phyloP scores from a whole-genome alignment of 2,329 filamentous ascomycete species.

The Domatiomyces catenatus region DNA sequence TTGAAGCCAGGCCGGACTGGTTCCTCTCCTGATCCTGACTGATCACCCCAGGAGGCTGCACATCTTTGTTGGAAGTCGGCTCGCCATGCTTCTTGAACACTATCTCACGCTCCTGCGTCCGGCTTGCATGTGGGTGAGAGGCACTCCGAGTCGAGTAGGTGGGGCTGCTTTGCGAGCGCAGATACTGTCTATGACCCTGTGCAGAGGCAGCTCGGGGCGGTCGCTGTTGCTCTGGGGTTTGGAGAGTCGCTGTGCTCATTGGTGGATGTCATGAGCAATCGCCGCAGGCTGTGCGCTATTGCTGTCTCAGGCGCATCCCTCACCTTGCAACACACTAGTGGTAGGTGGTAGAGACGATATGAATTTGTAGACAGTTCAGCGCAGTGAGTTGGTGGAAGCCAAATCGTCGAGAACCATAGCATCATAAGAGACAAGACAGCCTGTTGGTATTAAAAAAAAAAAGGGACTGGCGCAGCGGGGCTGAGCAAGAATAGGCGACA shows the following conservation, averaged over 20 bases:
- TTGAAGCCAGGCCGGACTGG: slow-evolving; percentile 24
- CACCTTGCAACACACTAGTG: background rate
- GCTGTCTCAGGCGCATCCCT: background rate
- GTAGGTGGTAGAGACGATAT: background rate
- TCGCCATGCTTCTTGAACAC: slow-evolving; percentile 13
- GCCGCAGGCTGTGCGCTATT: slow-evolving; percentile 2
- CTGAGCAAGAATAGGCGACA: background rate
- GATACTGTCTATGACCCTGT: slow-evolving; percentile 15
- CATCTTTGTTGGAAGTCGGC: slow-evolving; percentile 3
- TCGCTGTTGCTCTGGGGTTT: slow-evolving; percentile 17
- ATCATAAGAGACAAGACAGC: background rate
- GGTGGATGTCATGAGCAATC: slow-evolving; percentile 14
- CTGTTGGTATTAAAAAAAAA: background rate
- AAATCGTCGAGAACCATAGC: background rate
- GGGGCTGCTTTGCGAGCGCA: slow-evolving; percentile 11
- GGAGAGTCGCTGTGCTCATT: slow-evolving; percentile 18
- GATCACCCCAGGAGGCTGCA: slow-evolving; percentile 19
- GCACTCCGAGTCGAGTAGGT: slow-evolving; percentile 14
- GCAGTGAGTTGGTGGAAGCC: background rate
- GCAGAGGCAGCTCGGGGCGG: slow-evolving; percentile 16
- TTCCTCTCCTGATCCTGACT: slow-evolving; percentile 25
- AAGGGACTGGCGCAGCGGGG: background rate
- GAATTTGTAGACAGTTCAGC: background rate
- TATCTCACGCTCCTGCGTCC: slow-evolving; percentile 14
- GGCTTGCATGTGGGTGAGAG: slow-evolving; percentile 15